These are phyloP conservation scores for Auxenochlorella pyrenoidosa DNA, from an alignment of 139 green algal species.

Conservation along the genomic window DNA sequence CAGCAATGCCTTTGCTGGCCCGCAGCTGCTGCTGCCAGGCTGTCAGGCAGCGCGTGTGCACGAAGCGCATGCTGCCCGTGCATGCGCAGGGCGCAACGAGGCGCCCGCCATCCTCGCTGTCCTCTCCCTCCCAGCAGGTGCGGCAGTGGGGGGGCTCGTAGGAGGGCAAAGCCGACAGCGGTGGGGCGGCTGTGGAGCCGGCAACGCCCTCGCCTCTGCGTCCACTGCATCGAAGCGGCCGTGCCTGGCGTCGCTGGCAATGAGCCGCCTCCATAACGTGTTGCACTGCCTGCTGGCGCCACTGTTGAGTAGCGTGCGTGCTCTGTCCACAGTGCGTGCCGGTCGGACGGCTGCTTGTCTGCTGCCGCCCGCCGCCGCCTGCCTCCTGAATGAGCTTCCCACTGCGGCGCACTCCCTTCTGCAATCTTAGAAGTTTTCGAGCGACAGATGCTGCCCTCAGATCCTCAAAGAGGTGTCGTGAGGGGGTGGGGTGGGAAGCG, in stretches of 20 bases:
- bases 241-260: not conserved
- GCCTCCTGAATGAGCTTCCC: too few species aligned
- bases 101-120: not conserved
- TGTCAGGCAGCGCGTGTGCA: slow-evolving; percentile 8
- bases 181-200: not conserved
- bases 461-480: too few species aligned
- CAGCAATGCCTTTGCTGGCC: not conserved
- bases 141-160: not conserved
- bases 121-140: slow-evolving; percentile 18
- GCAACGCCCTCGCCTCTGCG: not conserved
- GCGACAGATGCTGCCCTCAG: too few species aligned
- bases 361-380: too few species aligned
- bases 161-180: not conserved
- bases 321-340: too few species aligned
- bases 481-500: too few species aligned
- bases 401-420: too few species aligned
- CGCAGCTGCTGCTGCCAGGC: slow-evolving; percentile 31
- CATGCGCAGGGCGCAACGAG: slow-evolving; percentile 18
- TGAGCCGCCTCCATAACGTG: not conserved
- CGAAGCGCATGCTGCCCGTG: slow-evolving; percentile 17
- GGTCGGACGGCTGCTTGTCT: too few species aligned
- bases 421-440: too few species aligned
- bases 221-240: not conserved
- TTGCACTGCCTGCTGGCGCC: not conserved
- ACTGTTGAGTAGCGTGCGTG: not conserved